These are phyloP conservation scores for Dipsacomyces acuminosporus DNA, from an alignment of 371 early-diverging fungal species.

Conservation along the genomic window DNA sequence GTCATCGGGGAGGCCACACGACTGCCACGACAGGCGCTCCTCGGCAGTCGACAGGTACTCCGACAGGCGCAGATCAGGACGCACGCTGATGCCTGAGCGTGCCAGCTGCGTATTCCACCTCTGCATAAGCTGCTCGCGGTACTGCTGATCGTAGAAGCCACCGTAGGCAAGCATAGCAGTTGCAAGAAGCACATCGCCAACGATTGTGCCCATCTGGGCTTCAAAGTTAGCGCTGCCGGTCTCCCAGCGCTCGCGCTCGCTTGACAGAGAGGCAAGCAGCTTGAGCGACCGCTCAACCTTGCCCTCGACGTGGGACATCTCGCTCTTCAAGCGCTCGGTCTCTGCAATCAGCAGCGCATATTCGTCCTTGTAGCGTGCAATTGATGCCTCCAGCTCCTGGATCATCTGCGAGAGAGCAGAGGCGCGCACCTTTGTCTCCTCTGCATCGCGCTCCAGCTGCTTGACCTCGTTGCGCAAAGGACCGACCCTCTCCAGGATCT, in stretches of 20 bases:
- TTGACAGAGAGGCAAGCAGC: conserved; percentile 83
- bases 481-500: conserved; percentile 89
- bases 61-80: conserved; percentile 76
- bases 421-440: conserved; percentile 68
- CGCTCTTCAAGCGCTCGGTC: conserved; percentile 85
- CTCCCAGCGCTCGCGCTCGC: conserved; percentile 95
- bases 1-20: conserved; percentile 76
- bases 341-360: conserved; percentile 94
- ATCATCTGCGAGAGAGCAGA: conserved; percentile 76
- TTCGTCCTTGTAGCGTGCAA: conserved; percentile 90
- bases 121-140: conserved; percentile 72
- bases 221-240: conserved; percentile 86
- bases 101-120: conserved; percentile 77
- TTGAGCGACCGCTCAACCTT: conserved; percentile 91
- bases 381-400: conserved; percentile 77
- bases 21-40: conserved; percentile 89
- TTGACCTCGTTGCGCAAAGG: conserved; percentile 92
- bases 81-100: conserved; percentile 73
- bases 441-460: conserved; percentile 75
- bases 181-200: conserved; percentile 95
- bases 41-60: conserved; percentile 93
- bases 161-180: conserved; percentile 94
- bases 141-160: conserved; percentile 96
- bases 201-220: conserved; percentile 94
- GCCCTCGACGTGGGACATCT: conserved; percentile 90